phyloP scores from a whole-genome alignment of 2,329 filamentous ascomycete genomes.

The Lizonia empirigonia region DNA sequence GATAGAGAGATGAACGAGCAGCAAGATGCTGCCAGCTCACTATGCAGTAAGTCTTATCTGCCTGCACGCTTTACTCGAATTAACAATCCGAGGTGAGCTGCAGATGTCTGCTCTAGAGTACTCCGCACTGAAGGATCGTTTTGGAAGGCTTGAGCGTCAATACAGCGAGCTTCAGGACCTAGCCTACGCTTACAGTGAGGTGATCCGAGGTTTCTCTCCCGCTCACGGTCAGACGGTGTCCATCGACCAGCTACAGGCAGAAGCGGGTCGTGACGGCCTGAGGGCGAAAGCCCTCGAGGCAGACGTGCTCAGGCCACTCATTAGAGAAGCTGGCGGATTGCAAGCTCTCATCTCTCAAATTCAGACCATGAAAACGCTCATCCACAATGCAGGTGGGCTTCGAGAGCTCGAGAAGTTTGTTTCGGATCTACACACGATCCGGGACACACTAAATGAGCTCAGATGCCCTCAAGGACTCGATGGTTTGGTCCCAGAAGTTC shows the following conservation, averaged over 20 bases:
- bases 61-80: background rate
- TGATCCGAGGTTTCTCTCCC: constrained; percentile 15
- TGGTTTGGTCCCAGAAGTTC: constrained; percentile 14
- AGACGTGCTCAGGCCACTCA: constrained; percentile 19
- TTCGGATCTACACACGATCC: constrained; percentile 14
- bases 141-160: constrained; percentile 15
- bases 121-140: constrained; percentile 14
- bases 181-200: constrained; percentile 16
- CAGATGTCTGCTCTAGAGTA: constrained; percentile 19
- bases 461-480: constrained; percentile 13
- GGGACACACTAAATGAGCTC: constrained; percentile 15
- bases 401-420: constrained; percentile 20
- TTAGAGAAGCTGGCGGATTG: constrained; percentile 23
- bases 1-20: background rate
- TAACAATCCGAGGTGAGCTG: constrained; percentile 14
- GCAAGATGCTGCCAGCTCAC: background rate
- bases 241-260: constrained; percentile 22
- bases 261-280: constrained; percentile 22
- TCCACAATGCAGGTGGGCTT: constrained; percentile 18
- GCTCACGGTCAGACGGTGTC: constrained; percentile 1
- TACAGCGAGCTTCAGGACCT: constrained; percentile 17
- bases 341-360: constrained; percentile 17
- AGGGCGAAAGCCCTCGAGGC: constrained; percentile 25
- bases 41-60: constrained; percentile 2
- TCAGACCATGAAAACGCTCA: constrained; percentile 11